Base-by-base conservation (phyloP, 73 alveolate species). In the Blepharisma japonicum region DNA sequence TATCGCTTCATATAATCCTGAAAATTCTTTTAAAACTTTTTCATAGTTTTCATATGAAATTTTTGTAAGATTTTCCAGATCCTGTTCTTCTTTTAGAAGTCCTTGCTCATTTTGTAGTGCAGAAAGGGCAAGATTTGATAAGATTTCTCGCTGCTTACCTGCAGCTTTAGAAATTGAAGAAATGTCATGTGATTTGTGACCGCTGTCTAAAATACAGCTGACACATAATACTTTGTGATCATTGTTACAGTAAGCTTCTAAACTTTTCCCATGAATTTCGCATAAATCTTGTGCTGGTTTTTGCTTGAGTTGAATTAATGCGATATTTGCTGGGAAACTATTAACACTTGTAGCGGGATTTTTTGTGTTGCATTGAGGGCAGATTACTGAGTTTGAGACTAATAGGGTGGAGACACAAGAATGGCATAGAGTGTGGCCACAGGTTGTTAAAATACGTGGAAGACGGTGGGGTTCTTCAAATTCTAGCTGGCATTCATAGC, bases 181-280 rank as follows among this genome's bases (percentile, higher is more conserved):
- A 55, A 82, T 56, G 45, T 89, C 94, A 78, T 91, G 97, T 21
- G 80, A 84, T 56, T 89, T 91, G 70, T 91, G 97, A 23, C 90
- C 92, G 42, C 81, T 95, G 71, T 82, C 85, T 7, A 91, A 77
- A 45, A 91, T 91, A 77, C 97, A 91, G 77, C 90, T 87, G 20
- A 91, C 90, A 79, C 97, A 91, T 25, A 91, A 80, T 9, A 89
- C 55, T 68, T 46, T 51, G 71, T 86, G 74, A 56, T 90, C 95
- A 48, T 71, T 72, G 27, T 83, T 81, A 53, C 97, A 91, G 72
- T 51, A 91, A 25, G 94, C 97, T 82, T 86, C 91, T 25, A 89
- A 77, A 49, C 67, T 78, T 27, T 82, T 85, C 42, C 66, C 25
- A 55, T 84, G 95, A 7, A 81, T 38, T 18, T 61, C 87, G 68